Base-by-base conservation (phyloP, 306 rosid species). In the Lithocarpus polystachyus region DNA sequence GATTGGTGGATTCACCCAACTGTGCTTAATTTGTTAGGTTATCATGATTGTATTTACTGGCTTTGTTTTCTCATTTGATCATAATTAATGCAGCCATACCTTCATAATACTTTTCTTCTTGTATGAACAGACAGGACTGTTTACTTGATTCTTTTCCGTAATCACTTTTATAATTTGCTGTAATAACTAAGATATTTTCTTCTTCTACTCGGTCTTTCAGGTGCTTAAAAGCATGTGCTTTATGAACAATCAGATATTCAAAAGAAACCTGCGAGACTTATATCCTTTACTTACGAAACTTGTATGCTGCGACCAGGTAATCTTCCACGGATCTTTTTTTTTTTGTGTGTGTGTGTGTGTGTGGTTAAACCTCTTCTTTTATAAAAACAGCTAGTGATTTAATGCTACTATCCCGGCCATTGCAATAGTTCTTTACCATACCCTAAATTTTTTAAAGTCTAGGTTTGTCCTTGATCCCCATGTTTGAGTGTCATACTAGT, bases 291-390 rank as follows among this genome's bases (percentile, higher is more conserved):
- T 96, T 71, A 96, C 98, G 43, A 93, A 87, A 77, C 98, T 96
- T 75, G 92, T 96, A 53, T 93, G 98, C 88, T 96, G 98, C 35
- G 98, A 96, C 79, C 99, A 96, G 98, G 99, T 96, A 87, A 75
- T 81, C 80, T 82, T 74, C 72, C 81, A 74, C 72, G 15, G 29
- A 59, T 35, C 67, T 4, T 8, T 13, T 24, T 60, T 59, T 6
- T 33, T 77, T 55, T 64, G n/a, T n/a, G n/a, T n/a, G n/a, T n/a
- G n/a, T n/a, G n/a, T n/a, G n/a, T n/a, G n/a, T 59, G 4, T 22
- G 55, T 37, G 17, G 14, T 33, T 31, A 59, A 23, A 56, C 26
- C 28, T 64, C 18, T 64, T 64, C 71, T 62, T 60, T 26, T 62
- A 15, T 10, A 60, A 60, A 60, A 60, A 24, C 29, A 24, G 17